phyloP scores from a whole-genome alignment of 1,284 basidiomycete genomes.

The Ustilago trichophora region DNA sequence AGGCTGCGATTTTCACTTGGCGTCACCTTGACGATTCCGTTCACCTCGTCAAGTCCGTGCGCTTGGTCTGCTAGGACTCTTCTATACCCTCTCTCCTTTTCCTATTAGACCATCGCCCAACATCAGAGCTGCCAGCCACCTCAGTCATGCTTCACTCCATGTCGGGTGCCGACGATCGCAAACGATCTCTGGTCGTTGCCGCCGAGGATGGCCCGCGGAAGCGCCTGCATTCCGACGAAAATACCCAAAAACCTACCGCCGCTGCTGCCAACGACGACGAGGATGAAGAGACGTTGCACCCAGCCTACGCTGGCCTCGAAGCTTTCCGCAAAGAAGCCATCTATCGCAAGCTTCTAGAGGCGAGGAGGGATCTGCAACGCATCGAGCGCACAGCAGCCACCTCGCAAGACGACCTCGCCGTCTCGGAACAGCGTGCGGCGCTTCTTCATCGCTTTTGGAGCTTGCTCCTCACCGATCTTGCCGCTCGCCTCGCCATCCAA shows the following conservation, averaged over 20 bases:
- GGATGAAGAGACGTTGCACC: slow-evolving; percentile 34
- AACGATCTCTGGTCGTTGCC: slow-evolving; percentile 39
- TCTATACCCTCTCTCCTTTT: no score
- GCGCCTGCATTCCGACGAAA: slow-evolving; percentile 37
- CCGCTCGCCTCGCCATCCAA: slow-evolving; percentile 28
- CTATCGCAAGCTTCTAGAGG: slow-evolving; percentile 58
- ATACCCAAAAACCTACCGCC: slow-evolving; percentile 8
- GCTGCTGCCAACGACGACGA: slow-evolving; percentile 28
- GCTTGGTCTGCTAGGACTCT: no score
- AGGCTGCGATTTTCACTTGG: no score
- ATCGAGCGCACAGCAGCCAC: slow-evolving; percentile 23
- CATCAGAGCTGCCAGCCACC: no score
- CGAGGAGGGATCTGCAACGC: slow-evolving; percentile 45
- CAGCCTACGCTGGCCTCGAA: slow-evolving; percentile 34
- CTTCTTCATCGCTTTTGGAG: slow-evolving; percentile 54
- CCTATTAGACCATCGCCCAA: no score
- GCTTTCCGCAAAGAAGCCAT: slow-evolving; percentile 63
- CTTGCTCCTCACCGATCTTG: slow-evolving; percentile 33
- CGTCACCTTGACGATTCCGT: no score
- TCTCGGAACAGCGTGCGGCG: slow-evolving; percentile 39
- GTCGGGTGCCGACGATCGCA: slow-evolving; percentile 49
- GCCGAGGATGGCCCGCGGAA: slow-evolving; percentile 37
- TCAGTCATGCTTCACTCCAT: slow-evolving; percentile 38
- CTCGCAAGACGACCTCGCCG: slow-evolving; percentile 26
- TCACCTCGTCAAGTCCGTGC: no score